phyloP scores from a whole-genome alignment of 306 rosid genomes.

The Morella rubra region DNA sequence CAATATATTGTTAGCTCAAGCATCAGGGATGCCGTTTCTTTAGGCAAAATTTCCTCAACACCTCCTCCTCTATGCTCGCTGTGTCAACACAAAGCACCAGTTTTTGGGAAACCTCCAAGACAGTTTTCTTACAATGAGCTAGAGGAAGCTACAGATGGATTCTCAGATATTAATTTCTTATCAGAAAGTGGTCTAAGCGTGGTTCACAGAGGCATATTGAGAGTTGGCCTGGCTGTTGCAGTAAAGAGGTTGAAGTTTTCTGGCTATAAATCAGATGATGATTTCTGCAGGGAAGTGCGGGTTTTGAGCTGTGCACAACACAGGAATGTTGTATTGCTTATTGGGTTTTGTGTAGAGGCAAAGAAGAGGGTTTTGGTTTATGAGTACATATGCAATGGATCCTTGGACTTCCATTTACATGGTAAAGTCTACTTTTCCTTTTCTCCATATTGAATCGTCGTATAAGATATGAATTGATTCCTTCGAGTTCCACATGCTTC shows the following conservation, averaged over 20 bases:
- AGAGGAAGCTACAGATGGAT: slow-evolving; percentile 75
- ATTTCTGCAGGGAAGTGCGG: slow-evolving; percentile 87
- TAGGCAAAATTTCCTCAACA: slow-evolving; percentile 64
- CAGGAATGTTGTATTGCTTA: slow-evolving; percentile 85
- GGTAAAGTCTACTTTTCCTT: slow-evolving; percentile 41
- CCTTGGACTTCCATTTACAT: slow-evolving; percentile 84
- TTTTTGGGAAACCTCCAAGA: slow-evolving; percentile 89
- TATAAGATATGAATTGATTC: slow-evolving; percentile 1
- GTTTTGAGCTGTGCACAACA: slow-evolving; percentile 98
- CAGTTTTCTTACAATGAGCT: slow-evolving; percentile 74
- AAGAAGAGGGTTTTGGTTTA: slow-evolving; percentile 73
- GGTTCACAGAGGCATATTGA: slow-evolving; percentile 74
- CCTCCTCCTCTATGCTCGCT: slow-evolving; percentile 91
- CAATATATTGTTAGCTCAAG: slow-evolving; percentile 41
- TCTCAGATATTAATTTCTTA: slow-evolving; percentile 63
- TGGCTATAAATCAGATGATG: slow-evolving; percentile 81
- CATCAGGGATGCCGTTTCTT: slow-evolving; percentile 61
- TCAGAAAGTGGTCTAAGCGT: slow-evolving; percentile 87
- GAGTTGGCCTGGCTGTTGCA: slow-evolving; percentile 90
- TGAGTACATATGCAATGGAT: slow-evolving; percentile 85
- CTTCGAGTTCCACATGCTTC: not conserved
- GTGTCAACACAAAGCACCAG: slow-evolving; percentile 86
- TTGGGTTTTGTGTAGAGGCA: slow-evolving; percentile 75
- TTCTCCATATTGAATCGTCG: not conserved
- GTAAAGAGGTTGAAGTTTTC: slow-evolving; percentile 84